These are phyloP conservation scores for Tylopilus sp. DNA, from an alignment of 768 basidiomycete genomes.

Conservation along the genomic window DNA sequence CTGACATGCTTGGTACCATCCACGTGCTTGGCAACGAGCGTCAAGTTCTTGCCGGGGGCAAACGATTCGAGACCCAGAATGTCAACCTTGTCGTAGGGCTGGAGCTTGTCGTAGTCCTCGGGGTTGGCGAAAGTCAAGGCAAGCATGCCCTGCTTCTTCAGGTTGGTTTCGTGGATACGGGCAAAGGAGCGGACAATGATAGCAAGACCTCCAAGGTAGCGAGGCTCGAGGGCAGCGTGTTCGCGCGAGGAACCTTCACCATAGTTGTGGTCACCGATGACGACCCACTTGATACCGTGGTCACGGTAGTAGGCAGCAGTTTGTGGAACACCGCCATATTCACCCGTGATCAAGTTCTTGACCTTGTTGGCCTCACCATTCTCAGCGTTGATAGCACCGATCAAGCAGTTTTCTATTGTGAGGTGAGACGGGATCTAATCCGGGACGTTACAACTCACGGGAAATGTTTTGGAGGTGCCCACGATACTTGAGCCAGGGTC, in stretches of 20 bases:
- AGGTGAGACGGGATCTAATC: conserved; percentile 5
- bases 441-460: conserved; percentile 44
- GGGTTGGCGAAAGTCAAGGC: conserved; percentile 90
- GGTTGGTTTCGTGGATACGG: conserved; percentile 95
- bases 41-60: conserved; percentile 89
- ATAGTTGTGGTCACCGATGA: conserved; percentile 94
- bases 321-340: conserved; percentile 81
- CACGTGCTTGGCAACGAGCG: conserved; percentile 74
- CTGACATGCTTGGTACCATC: conserved; percentile 71
- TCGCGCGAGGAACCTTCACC: conserved; percentile 98
- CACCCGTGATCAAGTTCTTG: conserved; percentile 86
- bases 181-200: conserved; percentile 97
- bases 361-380: conserved; percentile 96
- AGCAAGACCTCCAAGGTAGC: conserved; percentile 91
- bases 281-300: conserved; percentile 91
- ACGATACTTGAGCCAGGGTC: conserved; percentile 99
- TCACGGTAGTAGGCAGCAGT: conserved; percentile 88
- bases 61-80: conserved; percentile 88
- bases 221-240: conserved; percentile 94
- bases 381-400: conserved; percentile 95
- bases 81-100: conserved; percentile 82
- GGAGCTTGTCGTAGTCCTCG: conserved; percentile 92
- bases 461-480: conserved; percentile 99
- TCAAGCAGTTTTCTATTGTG: conserved; percentile 84
- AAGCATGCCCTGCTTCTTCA: conserved; percentile 99